Evolutionary conservation across 2,329 filamentous ascomycete species (phyloP), one percentile per base, ranked within the genome.

Genomic region (Stenocarpella maydis): DNA sequence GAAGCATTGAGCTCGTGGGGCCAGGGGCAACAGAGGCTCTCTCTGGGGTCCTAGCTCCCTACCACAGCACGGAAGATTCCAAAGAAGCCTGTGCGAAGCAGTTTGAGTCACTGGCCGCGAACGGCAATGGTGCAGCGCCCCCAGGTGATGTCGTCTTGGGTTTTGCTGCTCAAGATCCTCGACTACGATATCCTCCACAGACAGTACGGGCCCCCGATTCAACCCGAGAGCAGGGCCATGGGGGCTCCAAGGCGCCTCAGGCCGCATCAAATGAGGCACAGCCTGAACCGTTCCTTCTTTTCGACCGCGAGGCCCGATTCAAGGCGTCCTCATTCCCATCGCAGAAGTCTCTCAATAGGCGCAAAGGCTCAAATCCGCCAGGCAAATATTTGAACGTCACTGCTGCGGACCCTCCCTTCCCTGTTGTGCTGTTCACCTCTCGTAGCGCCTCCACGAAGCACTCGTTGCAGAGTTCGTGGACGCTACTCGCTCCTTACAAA

Each of bases 401-500:
- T 10, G 73, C 83, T 1, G 83, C 82, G 10, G 94, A 98, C 75
- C 92, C 93, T 1, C 82, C 86, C 1, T 96, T 98, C 19, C 96
- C 96, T 0, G 80, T 95, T 47, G 83, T 95, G 1, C 80, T 97
- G 7, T 84, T 93, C 5, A 85, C 90, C 41, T 88, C 87, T 14
- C 86, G 88, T 4, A 19, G 43, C 52, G n/a, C n/a, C 12, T 21
- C 21, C 21, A 78, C 85, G 19, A 66, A 58, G 37, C 34, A 53
- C 12, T 77, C 9, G 4, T 34, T 84, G 1, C 89, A 91, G 58
- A 91, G 91, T 0, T 90, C 86, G 0, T 98, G 94, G 94, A 96
- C 91, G 0, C 78, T 98, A 1, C 84, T 98, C 28, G 86, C 96
- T 3, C 96, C 96, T 0, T 98, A 95, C 94, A 94, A 93, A 77